These are phyloP conservation scores for Vanderwaltozyma tropicalis DNA, from an alignment of 805 yeast species.

Conservation along the genomic window DNA sequence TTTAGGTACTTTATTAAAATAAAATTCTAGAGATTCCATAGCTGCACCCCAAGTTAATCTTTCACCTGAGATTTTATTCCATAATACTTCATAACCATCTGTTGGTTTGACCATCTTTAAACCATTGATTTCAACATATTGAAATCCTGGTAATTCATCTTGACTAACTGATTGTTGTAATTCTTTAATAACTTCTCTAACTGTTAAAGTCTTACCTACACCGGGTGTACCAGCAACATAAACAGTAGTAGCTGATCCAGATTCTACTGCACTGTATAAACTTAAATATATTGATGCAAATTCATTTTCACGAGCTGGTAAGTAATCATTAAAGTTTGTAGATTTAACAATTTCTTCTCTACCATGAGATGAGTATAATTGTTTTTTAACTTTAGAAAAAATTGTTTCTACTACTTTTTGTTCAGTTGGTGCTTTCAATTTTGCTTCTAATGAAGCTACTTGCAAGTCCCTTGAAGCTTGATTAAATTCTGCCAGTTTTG, in stretches of 20 bases:
- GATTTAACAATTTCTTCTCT: conserved; percentile 31
- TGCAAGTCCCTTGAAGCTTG: conserved; percentile 6
- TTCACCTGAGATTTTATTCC: conserved; percentile 62
- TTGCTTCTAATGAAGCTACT: conserved; percentile 17
- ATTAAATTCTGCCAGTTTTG: conserved; percentile 21
- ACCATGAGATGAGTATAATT: conserved; percentile 35
- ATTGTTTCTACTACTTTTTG: conserved; percentile 29
- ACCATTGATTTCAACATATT: conserved; percentile 83
- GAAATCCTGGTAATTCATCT: conserved; percentile 40
- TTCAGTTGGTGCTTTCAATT: conserved; percentile 31
- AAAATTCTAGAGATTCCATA: conserved; percentile 55
- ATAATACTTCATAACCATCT: conserved; percentile 70
- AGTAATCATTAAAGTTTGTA: conserved; percentile 33
- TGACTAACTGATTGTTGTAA: conserved; percentile 36
- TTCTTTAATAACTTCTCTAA: conserved; percentile 73
- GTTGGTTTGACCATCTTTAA: conserved; percentile 71
- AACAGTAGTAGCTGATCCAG: conserved; percentile 69
- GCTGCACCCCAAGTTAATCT: conserved; percentile 55
- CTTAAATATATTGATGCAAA: conserved; percentile 58
- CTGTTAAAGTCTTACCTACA: conserved; percentile 92
- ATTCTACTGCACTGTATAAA: conserved; percentile 59
- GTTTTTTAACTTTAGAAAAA: conserved; percentile 27
- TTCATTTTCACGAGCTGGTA: conserved; percentile 85
- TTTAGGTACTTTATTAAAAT: conserved; percentile 38
- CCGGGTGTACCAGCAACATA: conserved; percentile 98